Evolutionary conservation across 139 green algal species (phyloP).

Genomic region (Edaphochlamys debaryana): DNA sequence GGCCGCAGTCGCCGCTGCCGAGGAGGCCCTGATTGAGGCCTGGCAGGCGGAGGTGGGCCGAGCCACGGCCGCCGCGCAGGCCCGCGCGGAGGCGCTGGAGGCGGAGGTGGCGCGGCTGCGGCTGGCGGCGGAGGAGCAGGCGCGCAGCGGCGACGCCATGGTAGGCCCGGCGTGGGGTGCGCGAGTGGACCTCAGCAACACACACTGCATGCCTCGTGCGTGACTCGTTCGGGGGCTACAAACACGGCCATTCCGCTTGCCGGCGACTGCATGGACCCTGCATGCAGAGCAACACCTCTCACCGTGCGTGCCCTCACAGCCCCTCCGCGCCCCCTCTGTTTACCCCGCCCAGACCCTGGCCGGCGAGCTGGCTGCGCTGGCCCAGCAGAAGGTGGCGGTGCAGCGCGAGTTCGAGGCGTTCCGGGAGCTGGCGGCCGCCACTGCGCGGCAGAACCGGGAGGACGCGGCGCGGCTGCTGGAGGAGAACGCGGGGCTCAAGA

Average conservation of each 20-base stretch:
- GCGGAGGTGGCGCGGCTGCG: slow-evolving; percentile 51
- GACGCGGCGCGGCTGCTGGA: slow-evolving; percentile 52
- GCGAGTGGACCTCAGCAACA: no score
- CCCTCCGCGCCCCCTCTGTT: no score
- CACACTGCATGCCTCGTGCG: no score
- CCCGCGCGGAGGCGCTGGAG: slow-evolving; percentile 42
- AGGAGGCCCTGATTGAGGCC: slow-evolving; percentile 41
- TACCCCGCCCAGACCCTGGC: slow-evolving; percentile 51
- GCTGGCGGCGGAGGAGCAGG: slow-evolving; percentile 44
- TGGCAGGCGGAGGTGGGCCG: slow-evolving; percentile 50
- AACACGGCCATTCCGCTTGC: no score
- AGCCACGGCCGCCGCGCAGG: slow-evolving; percentile 26
- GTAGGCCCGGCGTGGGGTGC: no score
- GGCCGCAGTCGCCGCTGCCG: slow-evolving; percentile 40
- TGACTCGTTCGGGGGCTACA: no score
- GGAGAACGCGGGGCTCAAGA: slow-evolving; percentile 58
- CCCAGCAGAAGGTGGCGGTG: slow-evolving; percentile 61
- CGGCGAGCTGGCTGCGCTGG: slow-evolving; percentile 52
- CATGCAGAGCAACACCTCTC: no score
- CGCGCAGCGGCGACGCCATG: slow-evolving; percentile 18
- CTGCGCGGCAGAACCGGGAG: slow-evolving; percentile 48
- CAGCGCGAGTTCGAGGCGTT: slow-evolving; percentile 69
- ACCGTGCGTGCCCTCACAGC: no score
- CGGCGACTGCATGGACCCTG: no score
- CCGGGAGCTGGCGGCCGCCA: slow-evolving; percentile 34